Evolutionary conservation across 108 stramenopile genomes (phyloP), one percentile per base, ranked within the genome.

Genomic region (Stephanodiscus minutulus): DNA sequence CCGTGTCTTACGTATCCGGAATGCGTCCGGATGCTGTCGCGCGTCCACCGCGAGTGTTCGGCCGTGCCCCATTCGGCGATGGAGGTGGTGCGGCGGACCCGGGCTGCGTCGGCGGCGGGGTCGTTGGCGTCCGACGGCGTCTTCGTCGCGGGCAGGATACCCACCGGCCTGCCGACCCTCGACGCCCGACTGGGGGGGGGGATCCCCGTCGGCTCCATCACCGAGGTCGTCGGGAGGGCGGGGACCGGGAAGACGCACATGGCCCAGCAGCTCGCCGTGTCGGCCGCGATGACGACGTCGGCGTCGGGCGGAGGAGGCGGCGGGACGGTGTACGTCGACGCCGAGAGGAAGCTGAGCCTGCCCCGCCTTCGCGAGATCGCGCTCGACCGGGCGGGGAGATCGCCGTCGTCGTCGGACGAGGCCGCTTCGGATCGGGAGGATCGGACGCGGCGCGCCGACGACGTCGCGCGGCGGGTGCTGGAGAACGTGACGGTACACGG

Each of bases 181-280:
- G 94, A 95, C 74, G 22, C 25, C 37, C 77, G 63, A 46, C 82
- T 85, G 20, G 31, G 29, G 13, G 91, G 91, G 11, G 91, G 91
- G 10, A 67, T 95, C 71, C 87, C 87, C 2, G 36, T 88, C 12
- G 82, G 85, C 3, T 81, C 81, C 43, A 64, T 95, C 18, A 83
- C 88, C 36, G 94, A 95, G 74, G 10, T 95, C 18, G 85, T 88
- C 1, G 94, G 94, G 18, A 47, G 78, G 41, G 86, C 94, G 8
- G 90, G 91, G 18, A 79, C 73, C 1, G 91, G 94, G 15, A 95
- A 95, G 76, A 91, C 91, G 6, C 91, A 93, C 47, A 68, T 92
- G 25, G 86, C 86, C 27, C 75, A 91, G 50, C 91, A 92, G 69
- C 72, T 95, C 18, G 81, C 83, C 46, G 59, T 90, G 6, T 55